Percentiles rank a stretch among this genome's conserved stretches.
Conservation (phyloP, 2,329 filamentous ascomycete species). For the Fusarium globosum region DNA sequence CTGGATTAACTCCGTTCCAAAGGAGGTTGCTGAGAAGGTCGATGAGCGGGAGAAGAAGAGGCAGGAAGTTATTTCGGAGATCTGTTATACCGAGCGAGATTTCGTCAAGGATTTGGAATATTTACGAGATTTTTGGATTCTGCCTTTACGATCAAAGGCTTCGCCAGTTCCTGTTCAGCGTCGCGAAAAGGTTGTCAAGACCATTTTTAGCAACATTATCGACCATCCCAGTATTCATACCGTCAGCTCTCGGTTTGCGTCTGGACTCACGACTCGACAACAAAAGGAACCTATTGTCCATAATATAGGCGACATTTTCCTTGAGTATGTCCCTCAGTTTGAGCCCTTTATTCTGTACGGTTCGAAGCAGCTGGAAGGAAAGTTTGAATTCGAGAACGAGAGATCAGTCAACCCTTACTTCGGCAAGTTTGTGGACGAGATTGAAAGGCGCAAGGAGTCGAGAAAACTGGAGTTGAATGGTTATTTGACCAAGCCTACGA, state of each 20-base stretch:
- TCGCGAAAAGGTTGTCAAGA: slow-evolving; percentile 90
- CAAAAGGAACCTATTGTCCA: slow-evolving; percentile 90
- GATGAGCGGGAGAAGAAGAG: slow-evolving; percentile 95
- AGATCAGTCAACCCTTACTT: slow-evolving; percentile 87
- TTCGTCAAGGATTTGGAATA: slow-evolving; percentile 99
- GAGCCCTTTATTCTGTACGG: slow-evolving; percentile 97
- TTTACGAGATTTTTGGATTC: slow-evolving; percentile 97
- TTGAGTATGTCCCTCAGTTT: slow-evolving; percentile 91
- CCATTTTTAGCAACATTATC: slow-evolving; percentile 95
- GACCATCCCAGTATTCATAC: slow-evolving; percentile 84
- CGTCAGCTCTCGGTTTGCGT: slow-evolving; percentile 89
- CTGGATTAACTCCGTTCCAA: slow-evolving; percentile 98
- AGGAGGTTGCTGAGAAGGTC: slow-evolving; percentile 91
- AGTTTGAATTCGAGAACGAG: slow-evolving; percentile 98
- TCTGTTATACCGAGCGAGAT: slow-evolving; percentile 98
- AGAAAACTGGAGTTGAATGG: slow-evolving; percentile 97
- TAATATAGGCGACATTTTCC: slow-evolving; percentile 92
- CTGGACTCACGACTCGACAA: slow-evolving; percentile 88
- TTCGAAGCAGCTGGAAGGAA: slow-evolving; percentile 93
- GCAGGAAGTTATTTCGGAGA: slow-evolving; percentile 96
- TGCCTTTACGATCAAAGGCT: slow-evolving; percentile 81
- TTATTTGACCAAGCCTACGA: slow-evolving; percentile 97
- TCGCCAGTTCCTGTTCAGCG: slow-evolving; percentile 91
- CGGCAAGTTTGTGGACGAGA: slow-evolving; percentile 93
- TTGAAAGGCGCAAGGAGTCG: slow-evolving; percentile 94